Base-by-base conservation (phyloP, 73 alveolate genomes). In the Urostyla sp. region DNA sequence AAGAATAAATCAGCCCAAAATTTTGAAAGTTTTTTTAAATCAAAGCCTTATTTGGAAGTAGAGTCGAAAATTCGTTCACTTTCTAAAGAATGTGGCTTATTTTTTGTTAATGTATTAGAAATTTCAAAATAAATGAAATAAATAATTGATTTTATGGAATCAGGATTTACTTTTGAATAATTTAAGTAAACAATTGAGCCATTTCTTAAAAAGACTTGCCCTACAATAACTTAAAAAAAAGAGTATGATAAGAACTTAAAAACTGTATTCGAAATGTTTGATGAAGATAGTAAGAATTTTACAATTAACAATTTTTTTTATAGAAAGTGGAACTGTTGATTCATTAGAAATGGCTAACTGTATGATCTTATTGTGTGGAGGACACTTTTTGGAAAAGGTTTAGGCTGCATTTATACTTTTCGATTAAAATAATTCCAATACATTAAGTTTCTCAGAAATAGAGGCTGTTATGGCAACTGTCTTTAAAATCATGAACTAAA, bases 311-410 rank as follows among this genome's bases (percentile, higher is more conserved):
- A 8, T 18, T 31, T 7, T 10, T 58, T 11, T 28, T 28, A 31
- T 34, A 63, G 79, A 69, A n/a, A 69, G 49, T 46, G 83, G 83
- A 6, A 44, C 37, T 18, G 67, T 69, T 5, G 83, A 69, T 27
- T 30, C 34, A 21, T 32, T n/a, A 10, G 83, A 69, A 27, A 69
- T 69, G 67, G 48, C 66, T 16, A 69, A 69, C 69, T 69, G 83
- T 55, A 44, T 69, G 72, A 5, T 69, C 27, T 30, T 69, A 13
- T 46, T 69, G 83, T 69, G 83, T 49, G 83, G 83, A 46, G 83
- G 83, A 27, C 44, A 36, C 4, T 54, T 69, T 2, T 15, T 46
- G 28, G 72, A 69, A 11, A 69, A 69, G 52, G 49, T 69, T 13
- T 45, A 46, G 18, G 83, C 83, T 6, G 83, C 83, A 2, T 69